Evolutionary conservation across 2,329 filamentous ascomycete species (phyloP), one percentile per base, ranked within the genome.

Genomic region (Ciborinia camelliae): DNA sequence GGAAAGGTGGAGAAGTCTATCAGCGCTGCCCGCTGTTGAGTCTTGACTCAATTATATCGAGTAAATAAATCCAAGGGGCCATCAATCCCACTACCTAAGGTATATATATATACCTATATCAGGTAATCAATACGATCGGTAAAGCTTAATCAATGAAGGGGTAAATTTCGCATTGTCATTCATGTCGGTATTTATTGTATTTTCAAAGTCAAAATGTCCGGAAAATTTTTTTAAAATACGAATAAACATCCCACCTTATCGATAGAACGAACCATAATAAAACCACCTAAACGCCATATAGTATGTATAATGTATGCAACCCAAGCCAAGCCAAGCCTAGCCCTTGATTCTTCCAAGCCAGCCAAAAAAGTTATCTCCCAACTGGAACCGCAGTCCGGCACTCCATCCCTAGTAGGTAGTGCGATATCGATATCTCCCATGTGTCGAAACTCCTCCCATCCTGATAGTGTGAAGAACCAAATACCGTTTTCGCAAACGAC

Each of bases 361-460:
- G 37, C 35, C 53, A 10, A 41, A 55, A 55, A 47, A 35, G n/a
- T 58, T 47, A 47, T 58, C 26, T n/a, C 54, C 48, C 59, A 54
- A 35, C 20, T 43, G 18, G 23, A 37, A 45, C 15, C 37, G 37
- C 39, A 39, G 20, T 63, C 61, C 61, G 20, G 37, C 37, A 23
- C 15, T 57, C 39, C 61, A 48, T 55, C 51, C 61, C 30, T 37
- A 45, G 18, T 32, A 53, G 60, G 37, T 47, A 48, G 41, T 32
- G 52, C 43, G 23, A 59, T 63, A 59, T 39, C 43, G 23, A 58
- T 41, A 57, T 28, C n/a, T 37, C 41, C 52, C 39, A 32, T 63
- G 50, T 63, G n/a, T 63, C 52, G 35, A 50, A 63, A 63, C 62
- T 63, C 62, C 62, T 47, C n/a, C 41, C 41, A 23, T 39, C 51